Conservation (phyloP, 1,284 basidiomycete genomes). For the Rhizopogon hawkerae region DNA sequence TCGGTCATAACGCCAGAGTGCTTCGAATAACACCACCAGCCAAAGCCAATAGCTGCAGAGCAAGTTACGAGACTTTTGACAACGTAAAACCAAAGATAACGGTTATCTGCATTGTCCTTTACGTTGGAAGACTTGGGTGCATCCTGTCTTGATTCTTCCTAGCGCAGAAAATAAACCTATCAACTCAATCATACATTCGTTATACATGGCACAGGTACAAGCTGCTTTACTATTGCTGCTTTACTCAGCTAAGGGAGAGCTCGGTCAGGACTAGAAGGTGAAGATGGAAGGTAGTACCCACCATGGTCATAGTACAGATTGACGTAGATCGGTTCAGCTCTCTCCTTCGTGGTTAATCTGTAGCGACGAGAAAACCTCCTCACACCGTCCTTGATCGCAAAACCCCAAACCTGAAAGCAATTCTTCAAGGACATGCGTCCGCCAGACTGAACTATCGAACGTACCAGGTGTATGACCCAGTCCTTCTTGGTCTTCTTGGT, state of each 20-base stretch:
- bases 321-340: constrained; percentile 41
- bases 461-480: constrained; percentile 47
- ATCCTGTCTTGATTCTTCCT: too few species aligned
- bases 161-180: too few species aligned
- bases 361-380: constrained; percentile 50
- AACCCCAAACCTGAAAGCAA: constrained; percentile 51
- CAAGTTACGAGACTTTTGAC: too few species aligned
- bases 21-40: not conserved
- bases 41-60: not conserved
- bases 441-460: not conserved
- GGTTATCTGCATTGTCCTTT: too few species aligned
- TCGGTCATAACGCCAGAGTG: not conserved
- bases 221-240: not conserved
- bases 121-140: not conserved
- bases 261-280: not conserved
- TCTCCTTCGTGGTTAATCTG: constrained; percentile 49
- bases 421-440: not conserved
- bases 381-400: constrained; percentile 47
- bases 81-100: too few species aligned
- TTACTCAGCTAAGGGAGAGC: not conserved
- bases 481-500: constrained; percentile 40
- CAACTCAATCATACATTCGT: not conserved
- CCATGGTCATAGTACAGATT: constrained; percentile 57
- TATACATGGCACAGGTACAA: not conserved
- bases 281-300: constrained; percentile 11